Evolutionary conservation across 2,329 filamentous ascomycete genomes (phyloP).

Genomic region (Fusarium lyarnte): DNA sequence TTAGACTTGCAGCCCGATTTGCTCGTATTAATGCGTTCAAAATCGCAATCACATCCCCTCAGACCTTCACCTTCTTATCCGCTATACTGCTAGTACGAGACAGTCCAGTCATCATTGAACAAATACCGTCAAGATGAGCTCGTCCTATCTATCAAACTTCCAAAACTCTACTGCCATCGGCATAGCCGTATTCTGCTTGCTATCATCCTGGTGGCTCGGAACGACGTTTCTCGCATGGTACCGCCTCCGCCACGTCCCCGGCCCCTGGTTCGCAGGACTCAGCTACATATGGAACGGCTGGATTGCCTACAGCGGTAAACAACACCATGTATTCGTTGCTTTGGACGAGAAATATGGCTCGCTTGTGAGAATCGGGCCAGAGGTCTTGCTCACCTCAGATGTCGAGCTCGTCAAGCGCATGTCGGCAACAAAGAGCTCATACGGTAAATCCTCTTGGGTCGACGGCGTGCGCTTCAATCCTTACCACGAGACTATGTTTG

Average conservation of each 20-base stretch:
- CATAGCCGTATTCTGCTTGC: fast-evolving
- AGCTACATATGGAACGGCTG: slow-evolving; percentile 3
- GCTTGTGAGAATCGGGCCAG: not conserved
- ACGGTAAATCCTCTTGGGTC: not conserved
- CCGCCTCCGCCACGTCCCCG: not conserved
- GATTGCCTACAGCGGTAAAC: not conserved
- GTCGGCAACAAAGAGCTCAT: not conserved
- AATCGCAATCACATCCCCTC: too few species aligned
- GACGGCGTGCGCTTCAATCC: not conserved
- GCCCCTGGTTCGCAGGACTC: not conserved
- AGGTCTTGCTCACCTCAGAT: not conserved
- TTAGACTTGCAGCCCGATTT: fast-evolving
- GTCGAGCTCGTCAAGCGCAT: not conserved
- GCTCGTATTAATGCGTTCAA: not conserved
- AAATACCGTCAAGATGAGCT: not conserved
- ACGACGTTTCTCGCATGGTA: not conserved
- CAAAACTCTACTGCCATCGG: fast-evolving
- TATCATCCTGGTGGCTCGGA: not conserved
- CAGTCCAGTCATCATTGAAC: not conserved
- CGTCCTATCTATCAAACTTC: fast-evolving
- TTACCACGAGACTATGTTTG: not conserved
- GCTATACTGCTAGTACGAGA: too few species aligned
- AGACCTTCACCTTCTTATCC: too few species aligned
- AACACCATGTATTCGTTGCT: not conserved
- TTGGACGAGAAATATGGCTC: not conserved